Conservation (phyloP, 169 alveolate species). For the Toxoplasma gondii region DNA sequence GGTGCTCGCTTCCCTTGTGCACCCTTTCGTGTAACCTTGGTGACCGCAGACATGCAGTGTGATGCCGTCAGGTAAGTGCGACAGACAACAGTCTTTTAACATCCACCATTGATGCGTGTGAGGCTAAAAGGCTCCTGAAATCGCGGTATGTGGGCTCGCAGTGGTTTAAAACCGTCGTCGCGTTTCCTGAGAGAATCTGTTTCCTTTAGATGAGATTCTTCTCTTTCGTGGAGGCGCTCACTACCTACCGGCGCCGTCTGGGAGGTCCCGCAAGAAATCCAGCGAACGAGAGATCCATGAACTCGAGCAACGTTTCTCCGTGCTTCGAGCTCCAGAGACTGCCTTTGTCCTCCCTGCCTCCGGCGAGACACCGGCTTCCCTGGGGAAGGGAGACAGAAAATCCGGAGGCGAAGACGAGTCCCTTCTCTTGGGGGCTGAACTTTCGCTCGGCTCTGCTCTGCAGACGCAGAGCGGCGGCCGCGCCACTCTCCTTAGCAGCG, state of each 20-base stretch:
- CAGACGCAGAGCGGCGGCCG: slow-evolving; percentile 51
- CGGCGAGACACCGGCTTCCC: neutral
- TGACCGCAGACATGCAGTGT: no score
- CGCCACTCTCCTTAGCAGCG: slow-evolving; percentile 53
- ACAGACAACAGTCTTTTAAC: no score
- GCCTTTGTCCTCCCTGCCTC: slow-evolving; percentile 22
- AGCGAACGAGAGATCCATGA: neutral
- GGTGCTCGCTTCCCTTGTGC: no score
- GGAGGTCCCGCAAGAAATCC: neutral
- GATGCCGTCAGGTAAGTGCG: no score
- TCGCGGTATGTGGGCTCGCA: no score
- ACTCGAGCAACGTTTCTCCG: slow-evolving; percentile 27
- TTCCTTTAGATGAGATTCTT: slow-evolving; percentile 55
- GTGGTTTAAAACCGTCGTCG: no score
- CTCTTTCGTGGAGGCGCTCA: slow-evolving; percentile 57
- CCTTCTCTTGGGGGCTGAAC: neutral
- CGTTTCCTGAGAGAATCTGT: no score
- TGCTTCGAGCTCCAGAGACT: slow-evolving; percentile 64
- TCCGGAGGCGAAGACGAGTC: neutral
- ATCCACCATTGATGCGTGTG: no score
- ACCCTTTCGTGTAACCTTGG: no score
- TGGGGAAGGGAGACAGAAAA: slow-evolving; percentile 1
- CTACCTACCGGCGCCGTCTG: neutral
- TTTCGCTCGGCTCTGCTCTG: slow-evolving; percentile 56
- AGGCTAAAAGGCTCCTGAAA: no score